A percentile compares a stretch with the other conserved stretches of the same genome.
Conservation (phyloP, 108 stramenopile species). For the Nitzschia sp. region DNA sequence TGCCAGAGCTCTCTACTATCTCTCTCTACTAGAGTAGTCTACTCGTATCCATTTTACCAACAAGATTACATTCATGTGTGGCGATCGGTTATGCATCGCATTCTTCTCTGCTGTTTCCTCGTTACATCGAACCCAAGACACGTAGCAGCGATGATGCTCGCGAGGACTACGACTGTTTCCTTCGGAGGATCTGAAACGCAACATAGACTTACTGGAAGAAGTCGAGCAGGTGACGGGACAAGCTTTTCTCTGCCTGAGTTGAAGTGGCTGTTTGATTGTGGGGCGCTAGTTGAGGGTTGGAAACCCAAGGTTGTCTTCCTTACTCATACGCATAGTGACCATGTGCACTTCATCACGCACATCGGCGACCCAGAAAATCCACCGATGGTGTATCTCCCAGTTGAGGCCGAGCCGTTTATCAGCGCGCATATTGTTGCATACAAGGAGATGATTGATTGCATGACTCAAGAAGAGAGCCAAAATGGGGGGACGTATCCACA, state of each 20-base stretch:
- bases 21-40: too few species aligned
- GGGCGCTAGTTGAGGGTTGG: constrained; percentile 37
- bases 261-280: constrained; percentile 52
- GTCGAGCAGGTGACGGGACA: constrained; percentile 52
- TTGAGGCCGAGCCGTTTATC: constrained; percentile 30
- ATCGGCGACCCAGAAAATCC: constrained; percentile 16
- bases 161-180: not conserved
- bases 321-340: constrained; percentile 51
- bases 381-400: constrained; percentile 36
- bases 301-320: constrained; percentile 34
- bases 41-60: too few species aligned
- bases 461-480: constrained; percentile 10
- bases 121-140: too few species aligned
- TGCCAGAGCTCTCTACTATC: too few species aligned
- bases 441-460: constrained; percentile 28
- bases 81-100: too few species aligned
- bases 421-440: constrained; percentile 21
- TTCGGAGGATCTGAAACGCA: not conserved
- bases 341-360: constrained; percentile 28
- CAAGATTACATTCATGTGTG: too few species aligned
- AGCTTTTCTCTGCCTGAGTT: constrained; percentile 40
- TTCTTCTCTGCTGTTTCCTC: too few species aligned
- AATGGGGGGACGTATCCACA: constrained; percentile 1
- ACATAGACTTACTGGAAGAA: constrained; percentile 35
- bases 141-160: constrained; percentile 14